phyloP scores from a whole-genome alignment of 768 basidiomycete genomes.

The Tricholoma matsutake region DNA sequence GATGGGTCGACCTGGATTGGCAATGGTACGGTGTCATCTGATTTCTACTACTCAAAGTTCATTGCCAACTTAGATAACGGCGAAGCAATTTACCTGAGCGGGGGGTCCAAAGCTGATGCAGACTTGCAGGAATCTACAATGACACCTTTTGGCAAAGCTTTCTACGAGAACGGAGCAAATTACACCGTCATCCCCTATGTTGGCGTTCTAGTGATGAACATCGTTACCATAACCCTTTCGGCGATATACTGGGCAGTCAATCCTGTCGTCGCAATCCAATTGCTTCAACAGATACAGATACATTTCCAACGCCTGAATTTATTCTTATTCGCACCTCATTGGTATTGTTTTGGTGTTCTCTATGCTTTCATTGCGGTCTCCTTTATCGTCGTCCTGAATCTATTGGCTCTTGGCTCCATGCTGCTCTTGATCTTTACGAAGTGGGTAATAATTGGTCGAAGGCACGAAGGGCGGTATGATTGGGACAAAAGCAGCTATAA shows the following conservation, averaged over 20 bases:
- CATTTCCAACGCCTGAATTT: constrained; percentile 26
- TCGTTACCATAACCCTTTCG: constrained; percentile 33
- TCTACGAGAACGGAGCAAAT: constrained; percentile 36
- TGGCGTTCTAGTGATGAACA: constrained; percentile 34
- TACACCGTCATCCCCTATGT: constrained; percentile 41
- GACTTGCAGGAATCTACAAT: constrained; percentile 30
- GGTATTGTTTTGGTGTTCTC: constrained; percentile 37
- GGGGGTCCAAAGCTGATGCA: constrained; percentile 17
- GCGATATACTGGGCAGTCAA: constrained; percentile 42
- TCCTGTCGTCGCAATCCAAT: constrained; percentile 35
- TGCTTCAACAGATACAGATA: constrained; percentile 25
- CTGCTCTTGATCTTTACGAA: constrained; percentile 42
- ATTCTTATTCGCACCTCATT: constrained; percentile 34
- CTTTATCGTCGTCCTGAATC: constrained; percentile 36
- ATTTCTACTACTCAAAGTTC: not conserved
- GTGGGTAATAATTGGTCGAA: constrained; percentile 41
- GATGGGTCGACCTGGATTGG: constrained; percentile 48
- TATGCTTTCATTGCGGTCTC: constrained; percentile 37
- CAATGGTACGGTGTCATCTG: constrained; percentile 27
- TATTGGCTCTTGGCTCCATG: constrained; percentile 37
- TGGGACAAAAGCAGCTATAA: constrained; percentile 49
- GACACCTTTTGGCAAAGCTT: constrained; percentile 42
- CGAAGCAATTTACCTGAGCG: constrained; percentile 36
- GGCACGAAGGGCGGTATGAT: constrained; percentile 36
- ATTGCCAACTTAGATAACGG: constrained; percentile 29